Percentiles rank a stretch among this genome's conserved stretches.
Evolutionary conservation across 495 filamentous ascomycete species (phyloP).

Genomic region (Penicillium soppii): DNA sequence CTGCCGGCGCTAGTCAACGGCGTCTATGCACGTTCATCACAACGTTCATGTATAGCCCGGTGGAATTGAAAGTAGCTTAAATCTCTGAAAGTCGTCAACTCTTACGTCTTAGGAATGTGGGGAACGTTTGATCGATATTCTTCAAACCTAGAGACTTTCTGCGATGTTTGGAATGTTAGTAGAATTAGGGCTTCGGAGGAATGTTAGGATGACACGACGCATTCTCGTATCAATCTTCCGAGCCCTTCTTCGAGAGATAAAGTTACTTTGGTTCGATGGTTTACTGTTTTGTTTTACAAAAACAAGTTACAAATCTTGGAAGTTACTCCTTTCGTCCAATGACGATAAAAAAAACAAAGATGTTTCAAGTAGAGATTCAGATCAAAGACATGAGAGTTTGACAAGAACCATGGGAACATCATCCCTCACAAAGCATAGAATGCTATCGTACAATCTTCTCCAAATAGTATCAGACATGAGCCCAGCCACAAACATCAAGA

Average conservation of each 20-base stretch:
- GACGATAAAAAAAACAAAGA: background rate
- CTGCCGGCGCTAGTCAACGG: no score
- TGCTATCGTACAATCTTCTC: constrained; percentile 12
- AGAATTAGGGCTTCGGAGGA: background rate
- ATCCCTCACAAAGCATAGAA: background rate
- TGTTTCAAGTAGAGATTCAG: background rate
- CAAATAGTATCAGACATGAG: no score
- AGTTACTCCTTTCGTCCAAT: background rate
- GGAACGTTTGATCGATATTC: background rate
- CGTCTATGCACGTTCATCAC: no score
- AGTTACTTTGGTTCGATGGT: no score
- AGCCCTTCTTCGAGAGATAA: background rate
- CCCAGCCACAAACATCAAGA: background rate
- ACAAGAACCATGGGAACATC: background rate
- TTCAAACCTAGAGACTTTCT: background rate
- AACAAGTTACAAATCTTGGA: no score
- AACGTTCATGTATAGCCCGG: background rate
- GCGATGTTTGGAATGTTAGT: background rate
- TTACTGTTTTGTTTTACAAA: no score
- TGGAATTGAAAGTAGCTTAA: background rate
- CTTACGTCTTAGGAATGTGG: background rate
- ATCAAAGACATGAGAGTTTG: background rate
- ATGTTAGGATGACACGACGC: background rate
- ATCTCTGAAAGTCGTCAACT: background rate
- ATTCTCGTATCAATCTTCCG: no score